Base-by-base conservation (phyloP, 805 yeast species). In the Kodamaea jinghongensis region DNA sequence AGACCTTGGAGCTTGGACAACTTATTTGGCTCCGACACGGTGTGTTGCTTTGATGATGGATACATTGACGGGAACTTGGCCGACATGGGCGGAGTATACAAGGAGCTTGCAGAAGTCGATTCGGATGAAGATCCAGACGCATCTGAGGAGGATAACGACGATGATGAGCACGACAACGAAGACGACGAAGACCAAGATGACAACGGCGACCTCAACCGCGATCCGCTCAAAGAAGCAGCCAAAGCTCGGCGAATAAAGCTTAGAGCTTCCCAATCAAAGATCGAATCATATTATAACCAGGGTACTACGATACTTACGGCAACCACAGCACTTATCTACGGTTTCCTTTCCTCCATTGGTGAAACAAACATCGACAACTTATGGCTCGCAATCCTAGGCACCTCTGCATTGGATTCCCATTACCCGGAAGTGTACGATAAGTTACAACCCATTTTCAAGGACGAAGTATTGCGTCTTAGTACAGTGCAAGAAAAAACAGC, bases 1-100 rank as follows among this genome's bases (percentile, higher is more conserved):
- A 69, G 98, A 47, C 99, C 99, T 3, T 93, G 99, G 98, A 90
- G 90, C 61, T 67, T 93, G 47, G 96, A 90, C 58, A 93, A 93
- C 56, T 54, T 93, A 34, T 90, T 86, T 70, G 96, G 96, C 1
- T 81, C 91, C 5, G 78, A 79, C 7, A 72, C 79, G 46, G 78
- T 93, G 4, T 73, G 72, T 5, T 90, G 98, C 60, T 76, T 90
- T 44, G 98, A 90, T 55, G 98, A 91, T 57, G 96, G 96, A 0
- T 68, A 70, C 34, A 71, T 85, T 2, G 86, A 82, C 23, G 76
- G 73, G 26, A 79, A 76, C 36, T 58, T 90, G 38, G 45, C 45
- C 10, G 59, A 65, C 4, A 89, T 84, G 52, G 75, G 71, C 46
- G 62, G 63, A 4, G 90, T 96, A 11, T 90, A 86, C 52, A 60